Base-by-base conservation (phyloP, 2,329 filamentous ascomycete species). In the Trichoderma endophyticum region DNA sequence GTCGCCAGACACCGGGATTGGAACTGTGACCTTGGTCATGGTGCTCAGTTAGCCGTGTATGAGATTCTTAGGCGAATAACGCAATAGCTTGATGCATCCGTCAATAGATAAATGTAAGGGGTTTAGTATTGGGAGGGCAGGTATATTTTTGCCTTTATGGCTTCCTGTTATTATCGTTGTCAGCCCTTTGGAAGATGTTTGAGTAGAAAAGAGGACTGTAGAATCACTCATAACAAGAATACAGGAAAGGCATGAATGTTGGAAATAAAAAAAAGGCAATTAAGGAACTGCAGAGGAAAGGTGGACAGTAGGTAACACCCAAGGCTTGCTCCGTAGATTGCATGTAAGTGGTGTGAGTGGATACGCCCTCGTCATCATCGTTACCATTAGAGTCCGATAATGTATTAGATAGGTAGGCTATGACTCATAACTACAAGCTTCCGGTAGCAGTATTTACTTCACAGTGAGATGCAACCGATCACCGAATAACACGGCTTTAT, bases 171-270 rank as follows among this genome's bases (percentile, higher is more conserved):
- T n/a, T 43, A 43, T 3, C 39, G 39, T 43, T 43, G 39, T 43
- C 0, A 9, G 15, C 7, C 7, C 6, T 43, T 9, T 43, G 7
- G 15, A 3, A 43, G 39, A 43, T 43, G 7, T n/a, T 18, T 43
- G 18, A 4, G 39, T n/a, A n/a, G n/a, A n/a, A n/a, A n/a, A 43
- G 36, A 43, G 18, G 39, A 43, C 2, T n/a, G 1, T 9, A n/a
- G 39, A 43, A 43, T 9, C 39, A 43, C 18, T 43, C 7, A 4
- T n/a, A 43, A 43, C 36, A 8, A 18, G 36, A 43, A 43, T 18
- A 18, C 0, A 43, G 3, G 1, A 43, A 9, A n/a, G 4, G 15
- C 3, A 18, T 4, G 7, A 4, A 4, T n/a, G 0, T n/a, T 43
- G 4, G 12, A 26, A 28, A 26, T 3, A 24, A 26, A 9, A 11